Percentiles rank a stretch among this genome's conserved stretches.
Conservation (phyloP, 2,329 filamentous ascomycete species). For the Apiospora malaysiana region DNA sequence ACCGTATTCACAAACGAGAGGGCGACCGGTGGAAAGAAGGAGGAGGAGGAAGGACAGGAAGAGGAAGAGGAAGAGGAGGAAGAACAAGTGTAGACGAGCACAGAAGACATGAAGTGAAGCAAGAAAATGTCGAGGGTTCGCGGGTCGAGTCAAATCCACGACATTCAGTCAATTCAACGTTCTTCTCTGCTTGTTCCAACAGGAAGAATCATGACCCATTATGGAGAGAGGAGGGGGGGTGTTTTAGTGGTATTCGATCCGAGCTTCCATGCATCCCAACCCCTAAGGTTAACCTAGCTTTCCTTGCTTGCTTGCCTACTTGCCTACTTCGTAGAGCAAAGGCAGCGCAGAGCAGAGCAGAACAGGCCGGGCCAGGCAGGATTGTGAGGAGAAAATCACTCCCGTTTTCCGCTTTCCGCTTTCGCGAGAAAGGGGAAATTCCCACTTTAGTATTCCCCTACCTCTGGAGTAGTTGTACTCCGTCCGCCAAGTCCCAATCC, state of each 20-base stretch:
- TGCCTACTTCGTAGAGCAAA: too few relatives aligned
- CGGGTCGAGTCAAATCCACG: not conserved
- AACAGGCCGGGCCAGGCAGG: not conserved
- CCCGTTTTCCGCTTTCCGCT: not conserved
- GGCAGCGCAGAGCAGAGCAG: not conserved
- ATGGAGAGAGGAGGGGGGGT: not conserved
- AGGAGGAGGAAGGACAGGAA: not conserved
- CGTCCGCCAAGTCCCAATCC: conserved; percentile 6
- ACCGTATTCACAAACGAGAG: conserved; percentile 8
- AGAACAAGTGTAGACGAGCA: not conserved
- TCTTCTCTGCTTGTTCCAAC: conserved; percentile 1
- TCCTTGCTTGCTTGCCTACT: too few relatives aligned
- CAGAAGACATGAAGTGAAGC: not conserved
- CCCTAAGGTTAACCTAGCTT: conserved; percentile 5
- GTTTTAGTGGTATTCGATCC: conserved; percentile 12
- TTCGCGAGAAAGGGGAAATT: conserved; percentile 10
- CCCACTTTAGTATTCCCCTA: not conserved
- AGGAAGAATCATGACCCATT: conserved; percentile 1
- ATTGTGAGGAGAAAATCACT: not conserved
- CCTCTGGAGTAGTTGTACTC: not conserved
- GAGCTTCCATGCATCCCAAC: conserved; percentile 15
- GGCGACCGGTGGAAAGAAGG: not conserved
- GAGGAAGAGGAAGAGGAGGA: not conserved
- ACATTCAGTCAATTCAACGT: not conserved
- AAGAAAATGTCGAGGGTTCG: not conserved